Conservation (phyloP, 164 flowering plant genomes). For the Stephania yunnanensis region DNA sequence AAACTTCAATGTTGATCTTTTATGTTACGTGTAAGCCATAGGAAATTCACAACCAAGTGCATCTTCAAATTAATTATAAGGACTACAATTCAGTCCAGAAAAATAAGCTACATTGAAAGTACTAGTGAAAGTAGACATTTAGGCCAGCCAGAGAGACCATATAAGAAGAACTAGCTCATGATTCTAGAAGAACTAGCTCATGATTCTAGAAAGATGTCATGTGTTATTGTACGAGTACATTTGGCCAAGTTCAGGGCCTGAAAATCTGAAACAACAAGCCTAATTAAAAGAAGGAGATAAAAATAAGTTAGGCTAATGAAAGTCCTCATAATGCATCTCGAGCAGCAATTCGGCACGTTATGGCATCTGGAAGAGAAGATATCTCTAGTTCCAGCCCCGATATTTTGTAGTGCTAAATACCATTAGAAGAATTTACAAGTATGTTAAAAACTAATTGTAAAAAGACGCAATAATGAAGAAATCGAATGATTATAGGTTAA, state of each 20-base stretch:
- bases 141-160: no score
- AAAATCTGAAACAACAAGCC: background rate
- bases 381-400: constrained; percentile 56
- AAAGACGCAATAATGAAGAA: background rate
- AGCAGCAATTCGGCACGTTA: constrained; percentile 5
- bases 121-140: no score
- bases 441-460: background rate
- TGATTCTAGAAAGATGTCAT: no score
- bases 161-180: no score
- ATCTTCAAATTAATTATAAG: no score
- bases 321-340: constrained; percentile 59
- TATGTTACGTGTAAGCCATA: no score
- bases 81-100: no score
- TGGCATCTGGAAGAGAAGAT: constrained; percentile 80
- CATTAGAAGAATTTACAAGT: constrained; percentile 1
- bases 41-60: no score
- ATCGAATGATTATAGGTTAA: background rate
- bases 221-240: background rate
- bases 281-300: background rate
- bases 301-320: background rate
- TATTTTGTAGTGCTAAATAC: constrained; percentile 80
- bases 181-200: no score
- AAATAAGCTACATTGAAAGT: no score
- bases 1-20: no score
- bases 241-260: background rate